Evolutionary conservation across 352 stramenopile genomes (phyloP).

Genomic region (Phytopythium ostracodes): DNA sequence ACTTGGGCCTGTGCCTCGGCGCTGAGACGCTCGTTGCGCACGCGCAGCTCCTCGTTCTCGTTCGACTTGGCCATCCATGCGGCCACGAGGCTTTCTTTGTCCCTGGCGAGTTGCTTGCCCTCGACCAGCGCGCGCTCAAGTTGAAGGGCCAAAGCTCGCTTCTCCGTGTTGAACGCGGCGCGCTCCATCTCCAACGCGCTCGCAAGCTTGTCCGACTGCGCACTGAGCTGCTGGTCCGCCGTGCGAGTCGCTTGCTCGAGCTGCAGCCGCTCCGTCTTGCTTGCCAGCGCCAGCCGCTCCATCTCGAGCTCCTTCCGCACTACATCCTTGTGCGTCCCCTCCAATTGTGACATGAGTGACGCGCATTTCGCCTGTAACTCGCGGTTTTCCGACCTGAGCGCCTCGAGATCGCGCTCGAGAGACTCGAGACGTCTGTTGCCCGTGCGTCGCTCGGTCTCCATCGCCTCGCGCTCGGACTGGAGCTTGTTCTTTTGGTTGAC

Average conservation of each 20-base stretch:
- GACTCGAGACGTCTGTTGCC: constrained; percentile 14
- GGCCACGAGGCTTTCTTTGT: constrained; percentile 21
- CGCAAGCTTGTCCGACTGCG: constrained; percentile 6
- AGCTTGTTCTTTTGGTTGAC: constrained; percentile 65
- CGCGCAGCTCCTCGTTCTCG: constrained; percentile 42
- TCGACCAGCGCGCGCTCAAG: constrained; percentile 24
- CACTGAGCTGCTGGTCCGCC: constrained; percentile 17
- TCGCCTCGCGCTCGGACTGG: constrained; percentile 24
- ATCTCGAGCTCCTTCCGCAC: constrained; percentile 41
- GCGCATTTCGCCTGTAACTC: constrained; percentile 12
- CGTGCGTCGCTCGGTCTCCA: constrained; percentile 18
- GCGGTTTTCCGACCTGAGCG: constrained; percentile 18
- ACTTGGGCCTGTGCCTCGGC: constrained; percentile 44
- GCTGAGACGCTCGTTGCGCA: constrained; percentile 31
- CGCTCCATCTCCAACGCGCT: constrained; percentile 15
- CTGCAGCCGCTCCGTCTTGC: constrained; percentile 28
- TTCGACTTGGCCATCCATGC: constrained; percentile 31
- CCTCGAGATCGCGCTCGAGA: constrained; percentile 7
- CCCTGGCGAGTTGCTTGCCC: constrained; percentile 11
- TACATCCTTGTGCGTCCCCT: constrained; percentile 34
- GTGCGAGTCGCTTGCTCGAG: constrained; percentile 31
- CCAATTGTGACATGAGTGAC: constrained; percentile 21
- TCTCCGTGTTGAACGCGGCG: constrained; percentile 14
- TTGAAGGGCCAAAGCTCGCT: constrained; percentile 14
- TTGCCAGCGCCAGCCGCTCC: constrained; percentile 31